Evolutionary conservation across 2,329 filamentous ascomycete genomes (phyloP), one percentile per base, ranked within the genome.

Genomic region (Diaporthe batatas): DNA sequence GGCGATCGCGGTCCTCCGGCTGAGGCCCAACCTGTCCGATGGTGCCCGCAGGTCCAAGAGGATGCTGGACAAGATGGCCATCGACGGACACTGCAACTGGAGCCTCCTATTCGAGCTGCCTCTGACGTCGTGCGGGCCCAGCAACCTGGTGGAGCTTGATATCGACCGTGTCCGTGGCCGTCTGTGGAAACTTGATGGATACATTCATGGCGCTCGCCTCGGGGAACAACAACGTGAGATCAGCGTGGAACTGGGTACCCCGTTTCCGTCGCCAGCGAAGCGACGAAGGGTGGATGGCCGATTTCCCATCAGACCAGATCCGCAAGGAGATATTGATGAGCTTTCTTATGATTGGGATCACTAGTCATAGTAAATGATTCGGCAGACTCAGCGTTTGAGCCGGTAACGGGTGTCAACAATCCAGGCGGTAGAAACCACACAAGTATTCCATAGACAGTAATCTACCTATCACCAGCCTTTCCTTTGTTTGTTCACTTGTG

Each of bases 141-240:
- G 55, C 29, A 58, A 70, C 29, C 67, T 70, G 10, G 39, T 58
- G n/a, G 67, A 70, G 67, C 67, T 70, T 14, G 67, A 70, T 8
- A 58, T 47, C 11, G 67, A 70, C 39, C 53, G 44, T 18, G 23
- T 70, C 21, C 39, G 44, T n/a, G 67, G 53, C 39, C 54, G 67
- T 0, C 39, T 21, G 6, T 68, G 65, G 65, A 47, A 7, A 10
- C 2, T 68, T 3, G 65, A 68, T 18, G 25, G 29, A 11, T 25
- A 62, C 21, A 6, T 6, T 8, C 16, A 62, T 25, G 14, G 14
- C 1, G 11, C 36, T 16, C 11, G n/a, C 0, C 23, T 25, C 23
- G 0, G 11, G 36, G 57, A 44, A 42, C 39, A 42, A 18, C 12
- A 59, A 23, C 12, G 14, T 8, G 23, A 59, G 25, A 7, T 3